Evolutionary conservation across 768 basidiomycete species (phyloP), one percentile per base, ranked within the genome.

Genomic region (Leccinum variicolor): DNA sequence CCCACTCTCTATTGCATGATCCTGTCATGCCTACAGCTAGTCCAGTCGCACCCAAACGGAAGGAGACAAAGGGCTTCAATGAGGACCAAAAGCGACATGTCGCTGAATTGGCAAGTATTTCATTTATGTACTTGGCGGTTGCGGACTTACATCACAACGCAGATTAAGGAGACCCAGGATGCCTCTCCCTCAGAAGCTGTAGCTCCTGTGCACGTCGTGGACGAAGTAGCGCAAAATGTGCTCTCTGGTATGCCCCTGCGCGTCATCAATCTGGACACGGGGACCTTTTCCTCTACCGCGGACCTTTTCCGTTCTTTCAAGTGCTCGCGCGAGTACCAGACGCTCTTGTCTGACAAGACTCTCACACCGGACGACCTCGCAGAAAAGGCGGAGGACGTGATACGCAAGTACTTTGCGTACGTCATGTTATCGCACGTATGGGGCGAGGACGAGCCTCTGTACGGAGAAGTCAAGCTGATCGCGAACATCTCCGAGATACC

Each of bases 391-490:
- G 50, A 61, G 1, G 54, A 46, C 3, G 60, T 64, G 10, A 39
- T 61, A 53, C 64, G 55, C 55, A 58, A 46, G 25, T 68, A 63
- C 56, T 69, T 69, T 58, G 67, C 61, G 1, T 69, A 69, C 26
- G 62, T 56, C 46, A 70, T 69, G 68, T 33, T 69, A 46, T 69
- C 68, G 1, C 68, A 69, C 50, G 64, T 70, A 6, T 69, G 68
- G 69, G 58, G 66, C 5, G 64, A 68, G 53, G 66, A 68, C 3
- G 66, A 68, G 31, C 66, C 66, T 0, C n/a, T 68, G 58, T 57
- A 66, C 39, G 64, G 50, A 36, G 64, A 68, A 29, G 36, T 64
- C 56, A 60, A 50, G 25, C 29, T 13, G 43, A 39, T 55, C 23
- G 4, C 43, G 1, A 62, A 64, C 50, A 15, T 71, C 41, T 58